Conservation (phyloP, 1,139 yeast species). For the Yamadazyma buinensis region DNA sequence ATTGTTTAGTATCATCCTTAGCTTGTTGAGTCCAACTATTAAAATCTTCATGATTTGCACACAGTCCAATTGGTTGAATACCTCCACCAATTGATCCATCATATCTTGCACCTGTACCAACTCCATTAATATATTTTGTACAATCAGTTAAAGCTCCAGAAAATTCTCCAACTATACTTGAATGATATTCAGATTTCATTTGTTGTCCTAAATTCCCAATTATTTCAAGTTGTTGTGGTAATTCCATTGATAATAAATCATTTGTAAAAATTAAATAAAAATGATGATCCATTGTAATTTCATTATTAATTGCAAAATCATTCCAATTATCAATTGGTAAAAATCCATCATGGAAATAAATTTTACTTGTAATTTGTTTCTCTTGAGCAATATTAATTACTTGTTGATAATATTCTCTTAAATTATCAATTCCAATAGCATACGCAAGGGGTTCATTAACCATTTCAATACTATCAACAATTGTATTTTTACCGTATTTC, state of each 20-base stretch:
- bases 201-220: conserved; percentile 15
- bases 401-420: conserved; percentile 14
- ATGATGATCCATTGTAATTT: conserved; percentile 21
- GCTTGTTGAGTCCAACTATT: conserved; percentile 14
- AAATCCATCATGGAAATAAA: conserved; percentile 23
- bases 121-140: conserved; percentile 24
- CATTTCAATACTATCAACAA: conserved; percentile 18
- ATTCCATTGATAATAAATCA: conserved; percentile 14
- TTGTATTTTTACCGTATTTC: conserved; percentile 17
- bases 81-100: conserved; percentile 38
- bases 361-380: conserved; percentile 10
- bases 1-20: conserved; percentile 16
- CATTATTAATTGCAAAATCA: conserved; percentile 11
- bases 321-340: conserved; percentile 19
- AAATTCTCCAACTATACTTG: conserved; percentile 23
- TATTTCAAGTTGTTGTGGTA: conserved; percentile 15
- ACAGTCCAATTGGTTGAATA: conserved; percentile 15
- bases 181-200: conserved; percentile 16
- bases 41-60: conserved; percentile 17
- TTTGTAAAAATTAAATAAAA: conserved; percentile 21
- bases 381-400: conserved; percentile 11
- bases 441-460: conserved; percentile 24
- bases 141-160: conserved; percentile 27
- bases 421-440: conserved; percentile 13
- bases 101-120: conserved; percentile 26